Evolutionary conservation across 176 grass and related monocot genomes (phyloP), one percentile per base, ranked within the genome.

Genomic region (Alloteropsis semialata): DNA sequence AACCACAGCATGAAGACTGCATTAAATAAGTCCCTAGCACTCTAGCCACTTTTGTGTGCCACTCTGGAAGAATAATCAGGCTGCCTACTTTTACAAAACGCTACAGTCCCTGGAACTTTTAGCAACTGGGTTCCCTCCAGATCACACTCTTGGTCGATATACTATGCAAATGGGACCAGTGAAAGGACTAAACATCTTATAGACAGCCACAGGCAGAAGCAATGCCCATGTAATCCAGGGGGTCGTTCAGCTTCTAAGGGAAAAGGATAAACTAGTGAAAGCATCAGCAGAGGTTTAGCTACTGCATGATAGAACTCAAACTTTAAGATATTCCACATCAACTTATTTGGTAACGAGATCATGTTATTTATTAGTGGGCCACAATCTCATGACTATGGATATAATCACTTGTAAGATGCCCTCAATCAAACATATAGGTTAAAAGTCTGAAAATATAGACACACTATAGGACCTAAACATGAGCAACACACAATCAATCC

Each of bases 51-150:
- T 87, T 65, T 79, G 34, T 36, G 44, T 75, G 75, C 79, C 84
- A 90, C 84, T 69, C 75, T 87, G 84, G 88, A 86, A 90, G 79
- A 86, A 82, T 83, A 82, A 82, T 90, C 66, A 50, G 66, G 72
- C 34, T 60, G 84, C 66, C 59, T 57, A 86, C 83, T 86, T 88
- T 86, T 86, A 77, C 21, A 56, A 86, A 90, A 90, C n/a, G 74
- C 39, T 73, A 50, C 38, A 56, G 46, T 77, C 32, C 39, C 21
- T 78, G 32, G 41, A 67, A 82, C 79, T 86, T 86, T 78, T 78
- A 78, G 65, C 68, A 59, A 50, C 43, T 67, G 49, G 33, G 84
- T 78, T 87, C 74, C n/a, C 59, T 69, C 67, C 74, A 87, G 27
- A 83, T 69, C 84, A 79, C 66, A 74, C 84, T 80, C 67, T 87